Percentiles rank a stretch among this genome's conserved stretches.
phyloP scores from a whole-genome alignment of 2,329 filamentous ascomycete genomes.

The Leptographium wingfieldii region DNA sequence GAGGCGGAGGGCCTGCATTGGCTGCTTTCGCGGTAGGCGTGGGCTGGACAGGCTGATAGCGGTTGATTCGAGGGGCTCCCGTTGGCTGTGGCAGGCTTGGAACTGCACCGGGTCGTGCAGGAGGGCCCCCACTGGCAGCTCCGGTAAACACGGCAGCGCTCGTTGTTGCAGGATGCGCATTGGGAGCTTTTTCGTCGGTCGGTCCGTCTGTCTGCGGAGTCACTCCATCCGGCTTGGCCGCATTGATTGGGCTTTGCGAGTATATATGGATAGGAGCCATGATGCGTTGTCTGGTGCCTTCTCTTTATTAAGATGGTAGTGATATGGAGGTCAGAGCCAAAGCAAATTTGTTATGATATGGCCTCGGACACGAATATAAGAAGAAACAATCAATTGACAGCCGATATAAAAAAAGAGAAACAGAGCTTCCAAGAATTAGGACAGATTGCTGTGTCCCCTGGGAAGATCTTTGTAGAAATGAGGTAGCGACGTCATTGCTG shows the following conservation, averaged over 20 bases:
- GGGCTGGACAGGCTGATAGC: constrained; percentile 21
- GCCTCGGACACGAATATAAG: too few species aligned
- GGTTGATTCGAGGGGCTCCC: constrained; percentile 19
- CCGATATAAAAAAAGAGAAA: too few species aligned
- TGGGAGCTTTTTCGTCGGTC: background rate
- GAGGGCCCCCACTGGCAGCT: constrained; percentile 3
- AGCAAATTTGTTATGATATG: too few species aligned
- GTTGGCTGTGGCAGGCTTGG: constrained; percentile 33
- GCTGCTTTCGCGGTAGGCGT: constrained; percentile 28
- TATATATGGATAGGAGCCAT: constrained; percentile 53
- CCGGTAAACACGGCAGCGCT: background rate
- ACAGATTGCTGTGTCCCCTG: background rate
- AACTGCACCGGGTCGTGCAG: constrained; percentile 33
- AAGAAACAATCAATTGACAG: too few species aligned
- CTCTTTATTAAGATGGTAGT: background rate
- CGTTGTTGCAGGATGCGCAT: background rate
- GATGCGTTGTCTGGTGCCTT: too few species aligned
- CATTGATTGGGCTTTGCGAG: constrained; percentile 44
- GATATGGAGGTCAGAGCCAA: background rate
- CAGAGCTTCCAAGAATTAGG: too few species aligned
- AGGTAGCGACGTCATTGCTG: background rate
- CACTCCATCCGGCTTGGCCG: constrained; percentile 36
- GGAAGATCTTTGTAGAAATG: background rate
- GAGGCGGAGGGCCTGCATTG: constrained; percentile 32
- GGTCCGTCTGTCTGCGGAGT: constrained; percentile 32